These are phyloP conservation scores for Plasmodium gonderi DNA, from an alignment of 169 alveolate species.

Conservation along the genomic window DNA sequence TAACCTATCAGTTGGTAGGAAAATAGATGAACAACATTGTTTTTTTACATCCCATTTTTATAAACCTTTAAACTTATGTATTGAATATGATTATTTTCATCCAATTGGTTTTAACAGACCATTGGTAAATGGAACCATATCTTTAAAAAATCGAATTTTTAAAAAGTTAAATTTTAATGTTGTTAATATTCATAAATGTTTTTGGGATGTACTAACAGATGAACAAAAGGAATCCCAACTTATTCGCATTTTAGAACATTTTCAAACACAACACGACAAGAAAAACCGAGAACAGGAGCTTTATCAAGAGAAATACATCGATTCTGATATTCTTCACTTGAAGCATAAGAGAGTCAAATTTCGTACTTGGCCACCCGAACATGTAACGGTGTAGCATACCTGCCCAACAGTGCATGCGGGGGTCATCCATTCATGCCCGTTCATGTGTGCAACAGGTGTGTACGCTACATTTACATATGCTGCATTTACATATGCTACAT, in stretches of 20 bases:
- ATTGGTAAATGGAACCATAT: constrained; percentile 81
- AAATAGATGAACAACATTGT: constrained; percentile 90
- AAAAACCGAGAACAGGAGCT: constrained; percentile 68
- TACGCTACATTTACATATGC: no score
- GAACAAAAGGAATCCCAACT: constrained; percentile 87
- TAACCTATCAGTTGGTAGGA: constrained; percentile 88
- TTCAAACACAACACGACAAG: constrained; percentile 37
- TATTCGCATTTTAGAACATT: constrained; percentile 75
- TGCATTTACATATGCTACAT: no score
- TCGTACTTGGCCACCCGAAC: constrained; percentile 89
- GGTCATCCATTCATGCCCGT: neutral
- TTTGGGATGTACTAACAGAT: constrained; percentile 82
- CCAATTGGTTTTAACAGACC: constrained; percentile 84
- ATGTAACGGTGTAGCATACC: constrained; percentile 77
- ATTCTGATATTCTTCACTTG: constrained; percentile 76
- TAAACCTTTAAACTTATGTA: constrained; percentile 84
- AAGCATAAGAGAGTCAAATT: constrained; percentile 85
- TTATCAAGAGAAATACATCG: constrained; percentile 67
- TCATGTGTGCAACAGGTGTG: neutral
- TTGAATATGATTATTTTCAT: constrained; percentile 87
- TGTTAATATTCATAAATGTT: constrained; percentile 84
- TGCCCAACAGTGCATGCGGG: neutral
- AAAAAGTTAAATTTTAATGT: constrained; percentile 85
- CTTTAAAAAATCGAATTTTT: constrained; percentile 84
- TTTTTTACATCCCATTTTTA: constrained; percentile 87